phyloP scores from a whole-genome alignment of 2,329 filamentous ascomycete genomes.

The Coniosporium uncinatum region DNA sequence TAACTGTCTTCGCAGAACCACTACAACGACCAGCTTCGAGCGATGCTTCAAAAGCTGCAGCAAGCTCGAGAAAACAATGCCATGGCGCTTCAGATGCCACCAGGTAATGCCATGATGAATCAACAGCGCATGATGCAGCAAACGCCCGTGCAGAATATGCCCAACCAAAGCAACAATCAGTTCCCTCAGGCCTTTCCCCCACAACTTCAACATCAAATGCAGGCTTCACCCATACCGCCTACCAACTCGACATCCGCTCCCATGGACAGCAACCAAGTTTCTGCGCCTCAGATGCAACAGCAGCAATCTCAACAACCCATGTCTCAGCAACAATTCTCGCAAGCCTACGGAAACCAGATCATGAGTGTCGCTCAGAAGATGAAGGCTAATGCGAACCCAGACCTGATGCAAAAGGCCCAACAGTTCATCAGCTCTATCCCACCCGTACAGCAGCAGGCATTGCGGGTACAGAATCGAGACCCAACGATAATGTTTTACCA shows the following conservation, averaged over 20 bases:
- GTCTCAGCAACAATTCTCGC: slow-evolving; percentile 7
- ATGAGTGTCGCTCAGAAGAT: too few species aligned
- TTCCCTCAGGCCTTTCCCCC: slow-evolving; percentile 30
- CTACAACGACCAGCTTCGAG: neutral
- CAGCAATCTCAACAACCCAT: slow-evolving; percentile 18
- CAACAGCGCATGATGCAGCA: slow-evolving; percentile 4
- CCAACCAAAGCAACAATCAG: slow-evolving; percentile 3
- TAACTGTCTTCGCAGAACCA: neutral
- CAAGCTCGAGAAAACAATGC: neutral
- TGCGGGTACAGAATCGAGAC: too few species aligned
- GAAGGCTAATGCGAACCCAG: too few species aligned
- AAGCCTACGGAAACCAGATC: too few species aligned
- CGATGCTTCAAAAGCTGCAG: neutral
- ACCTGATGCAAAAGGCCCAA: too few species aligned
- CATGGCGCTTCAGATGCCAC: neutral
- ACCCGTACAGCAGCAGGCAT: too few species aligned
- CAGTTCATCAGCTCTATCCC: too few species aligned
- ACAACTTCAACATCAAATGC: slow-evolving; percentile 44
- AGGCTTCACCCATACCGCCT: slow-evolving; percentile 36
- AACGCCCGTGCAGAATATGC: slow-evolving; percentile 32
- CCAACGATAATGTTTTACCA: too few species aligned
- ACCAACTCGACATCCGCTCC: slow-evolving; percentile 7
- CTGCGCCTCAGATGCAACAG: slow-evolving; percentile 10
- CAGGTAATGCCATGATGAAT: neutral
- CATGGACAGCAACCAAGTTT: slow-evolving; percentile 9